A percentile compares a stretch with the other conserved stretches of the same genome.
These are phyloP conservation scores for Metahyphopichia silvanorum DNA, from an alignment of 805 yeast genomes.

Conservation along the genomic window DNA sequence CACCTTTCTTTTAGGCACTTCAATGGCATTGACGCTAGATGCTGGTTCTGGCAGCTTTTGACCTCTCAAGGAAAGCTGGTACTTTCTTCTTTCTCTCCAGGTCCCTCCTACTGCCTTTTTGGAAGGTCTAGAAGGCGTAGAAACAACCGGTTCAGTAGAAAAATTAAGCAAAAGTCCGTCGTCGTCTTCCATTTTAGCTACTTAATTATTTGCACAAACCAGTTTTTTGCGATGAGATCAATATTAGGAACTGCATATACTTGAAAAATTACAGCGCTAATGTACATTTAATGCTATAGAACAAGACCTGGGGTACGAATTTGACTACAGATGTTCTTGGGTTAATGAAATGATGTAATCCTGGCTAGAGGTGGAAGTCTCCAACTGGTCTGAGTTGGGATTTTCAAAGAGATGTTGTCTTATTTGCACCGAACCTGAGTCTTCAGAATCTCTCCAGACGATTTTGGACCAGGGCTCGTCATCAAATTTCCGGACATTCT, in stretches of 20 bases:
- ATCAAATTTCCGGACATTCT: constrained; percentile 35
- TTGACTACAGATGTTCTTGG: constrained; percentile 5
- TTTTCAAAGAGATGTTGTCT: constrained; percentile 12
- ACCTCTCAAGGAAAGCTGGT: constrained; percentile 50
- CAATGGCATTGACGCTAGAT: constrained; percentile 31
- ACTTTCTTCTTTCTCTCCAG: constrained; percentile 78
- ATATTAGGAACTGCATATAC: too few species aligned
- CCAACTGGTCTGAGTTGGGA: constrained; percentile 15
- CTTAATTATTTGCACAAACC: too few species aligned
- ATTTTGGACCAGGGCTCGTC: constrained; percentile 39
- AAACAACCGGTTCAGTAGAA: constrained; percentile 27
- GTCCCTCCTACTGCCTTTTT: constrained; percentile 63
- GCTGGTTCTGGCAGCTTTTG: constrained; percentile 25
- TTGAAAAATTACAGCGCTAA: too few species aligned
- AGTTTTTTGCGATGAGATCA: too few species aligned
- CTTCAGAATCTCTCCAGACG: constrained; percentile 21
- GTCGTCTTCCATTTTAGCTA: constrained; percentile 39
- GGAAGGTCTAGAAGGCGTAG: constrained; percentile 2
- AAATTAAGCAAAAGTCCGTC: constrained; percentile 79
- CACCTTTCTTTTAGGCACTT: constrained; percentile 14
- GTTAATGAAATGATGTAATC: constrained; percentile 23
- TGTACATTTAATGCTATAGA: too few species aligned
- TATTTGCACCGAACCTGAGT: constrained; percentile 13
- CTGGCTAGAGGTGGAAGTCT: constrained; percentile 19
- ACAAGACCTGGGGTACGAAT: too few species aligned